Evolutionary conservation across 768 basidiomycete species (phyloP).

Genomic region (Termitomyces sp.): DNA sequence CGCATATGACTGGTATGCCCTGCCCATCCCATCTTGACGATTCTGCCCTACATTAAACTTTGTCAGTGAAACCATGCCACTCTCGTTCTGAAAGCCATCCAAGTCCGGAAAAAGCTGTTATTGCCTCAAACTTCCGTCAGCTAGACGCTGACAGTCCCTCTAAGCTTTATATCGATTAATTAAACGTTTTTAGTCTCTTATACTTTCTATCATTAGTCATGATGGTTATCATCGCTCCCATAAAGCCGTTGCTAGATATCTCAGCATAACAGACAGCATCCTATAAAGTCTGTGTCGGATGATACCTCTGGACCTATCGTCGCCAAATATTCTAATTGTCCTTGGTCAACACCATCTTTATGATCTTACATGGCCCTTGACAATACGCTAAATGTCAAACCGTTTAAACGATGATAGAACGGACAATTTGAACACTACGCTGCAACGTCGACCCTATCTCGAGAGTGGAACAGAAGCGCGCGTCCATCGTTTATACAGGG

Average conservation of each 20-base stretch:
- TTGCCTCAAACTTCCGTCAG: background rate
- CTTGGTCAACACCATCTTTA: background rate
- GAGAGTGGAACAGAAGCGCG: background rate
- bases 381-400: too few species aligned
- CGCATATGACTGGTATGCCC: too few species aligned
- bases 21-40: too few species aligned
- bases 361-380: background rate
- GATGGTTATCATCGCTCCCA: background rate
- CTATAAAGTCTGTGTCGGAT: background rate
- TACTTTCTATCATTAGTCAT: background rate
- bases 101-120: conserved; percentile 13
- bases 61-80: too few species aligned
- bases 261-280: background rate
- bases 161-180: background rate
- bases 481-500: conserved; percentile 25
- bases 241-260: background rate
- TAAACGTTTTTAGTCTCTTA: too few species aligned
- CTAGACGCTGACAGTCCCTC: background rate
- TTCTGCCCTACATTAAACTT: too few species aligned
- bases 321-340: background rate
- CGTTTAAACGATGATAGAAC: background rate
- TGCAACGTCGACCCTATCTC: background rate
- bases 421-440: background rate
- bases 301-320: background rate
- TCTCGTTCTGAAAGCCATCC: too few species aligned